Base-by-base conservation (phyloP, 2,329 filamentous ascomycete species). In the Epichloe coenophiala region DNA sequence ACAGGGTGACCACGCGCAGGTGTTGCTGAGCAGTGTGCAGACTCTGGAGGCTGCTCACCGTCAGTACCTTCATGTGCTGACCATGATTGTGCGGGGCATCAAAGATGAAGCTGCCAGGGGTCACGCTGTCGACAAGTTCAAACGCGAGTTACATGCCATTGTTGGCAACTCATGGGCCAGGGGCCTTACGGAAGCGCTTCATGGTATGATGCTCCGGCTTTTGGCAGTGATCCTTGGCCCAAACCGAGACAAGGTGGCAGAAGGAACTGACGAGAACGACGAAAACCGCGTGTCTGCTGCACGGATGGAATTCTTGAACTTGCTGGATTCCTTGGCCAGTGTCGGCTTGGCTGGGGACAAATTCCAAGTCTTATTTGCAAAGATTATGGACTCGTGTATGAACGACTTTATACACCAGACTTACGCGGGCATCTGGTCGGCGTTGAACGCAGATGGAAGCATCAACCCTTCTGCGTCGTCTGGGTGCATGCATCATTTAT, bases 291-390 rank as follows among this genome's bases (percentile, higher is more conserved):
- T 66, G 9, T 62, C 69, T 3, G 63, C 58, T 47, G 70, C 75
- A 51, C 70, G 73, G 37, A 67, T 71, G 35, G 73, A 78, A 47
- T 66, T 86, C 45, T 64, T 78, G 33, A 62, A 71, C 40, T 65
- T 87, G 17, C 68, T 85, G 2, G 72, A 76, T 46, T 75, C 78
- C 8, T 67, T 89, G 15, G 70, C 76, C 56, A 72, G 76, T 45
- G 78, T 88, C 21, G 86, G 85, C 0, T 68, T 89, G 17, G 81
- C 81, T 1, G 83, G 83, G 27, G 81, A 86, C 58, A 73, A 70
- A 46, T 85, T 86, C 48, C 82, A 88, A 59, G 75, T 84, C 33
- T 71, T 85, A 37, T 83, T 88, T 59, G 86, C 84, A 15, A 80
- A 84, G 62, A 74, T 84, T 27, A 82, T 88, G 73, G 76, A 88